Percentiles rank a stretch among this genome's conserved stretches.
Evolutionary conservation across 805 yeast genomes (phyloP).

Genomic region (Maudiozyma saulgeensis): DNA sequence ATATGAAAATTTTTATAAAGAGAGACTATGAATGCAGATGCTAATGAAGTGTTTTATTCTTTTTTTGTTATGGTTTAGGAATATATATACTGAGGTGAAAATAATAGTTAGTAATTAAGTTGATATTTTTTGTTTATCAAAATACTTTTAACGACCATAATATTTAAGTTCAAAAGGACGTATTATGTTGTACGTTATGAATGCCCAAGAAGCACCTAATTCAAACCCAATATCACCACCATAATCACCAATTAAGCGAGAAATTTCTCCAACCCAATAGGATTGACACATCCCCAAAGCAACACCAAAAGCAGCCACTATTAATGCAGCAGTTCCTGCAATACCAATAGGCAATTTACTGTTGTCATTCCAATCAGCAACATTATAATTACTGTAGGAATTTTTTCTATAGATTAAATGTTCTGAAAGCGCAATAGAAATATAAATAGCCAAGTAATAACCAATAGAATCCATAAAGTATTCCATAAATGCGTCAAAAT

Average conservation of each 20-base stretch:
- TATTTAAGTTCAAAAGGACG: slow-evolving; percentile 64
- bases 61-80: not conserved
- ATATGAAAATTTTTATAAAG: not conserved
- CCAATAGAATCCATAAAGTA: slow-evolving; percentile 88
- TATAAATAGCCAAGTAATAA: slow-evolving; percentile 83
- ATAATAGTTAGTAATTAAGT: not conserved
- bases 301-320: slow-evolving; percentile 78
- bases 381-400: slow-evolving; percentile 48
- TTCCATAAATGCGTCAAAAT: slow-evolving; percentile 61
- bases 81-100: too few relatives aligned
- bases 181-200: slow-evolving; percentile 45
- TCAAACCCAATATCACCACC: slow-evolving; percentile 90
- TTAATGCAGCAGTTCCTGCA: slow-evolving; percentile 71
- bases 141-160: slow-evolving; percentile 30
- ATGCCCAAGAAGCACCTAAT: slow-evolving; percentile 58
- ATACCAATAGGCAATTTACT: slow-evolving; percentile 58
- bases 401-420: slow-evolving; percentile 72
- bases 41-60: not conserved
- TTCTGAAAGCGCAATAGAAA: slow-evolving; percentile 65
- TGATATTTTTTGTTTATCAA: not conserved
- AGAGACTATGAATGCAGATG: not conserved
- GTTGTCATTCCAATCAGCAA: slow-evolving; percentile 50
- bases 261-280: slow-evolving; percentile 74
- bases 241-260: slow-evolving; percentile 44
- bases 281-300: slow-evolving; percentile 81